Base-by-base conservation (phyloP, 2,329 filamentous ascomycete species). In the Penicillium brevicompactum region DNA sequence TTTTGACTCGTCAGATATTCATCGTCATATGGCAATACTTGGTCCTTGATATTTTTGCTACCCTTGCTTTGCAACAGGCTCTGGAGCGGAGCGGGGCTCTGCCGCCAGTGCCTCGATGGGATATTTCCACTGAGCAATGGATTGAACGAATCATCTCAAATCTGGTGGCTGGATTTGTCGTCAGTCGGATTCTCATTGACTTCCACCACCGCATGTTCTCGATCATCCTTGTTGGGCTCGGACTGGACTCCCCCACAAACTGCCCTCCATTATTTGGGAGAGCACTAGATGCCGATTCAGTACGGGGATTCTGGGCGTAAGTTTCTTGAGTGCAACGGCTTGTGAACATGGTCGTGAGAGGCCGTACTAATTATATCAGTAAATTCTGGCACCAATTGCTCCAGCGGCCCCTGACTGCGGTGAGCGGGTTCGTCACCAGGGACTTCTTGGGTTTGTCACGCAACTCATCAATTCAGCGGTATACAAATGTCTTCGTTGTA, bases 301-400 rank as follows among this genome's bases (percentile, higher is more conserved):
- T 67, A 24, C 55, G 64, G 7, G 53, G 57, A 4, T 64, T 60
- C 27, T 67, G 65, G 65, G 63, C 61, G 65, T 66, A 50, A 54
- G 62, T 51, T 41, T 3, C 10, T 7, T 27, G n/a, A 18, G 5
- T 27, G 24, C 16, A 18, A 18, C 1, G 10, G 38, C 5, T 18
- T 18, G 18, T 18, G 18, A 2, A 13, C 3, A 22, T 18, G 1
- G 13, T n/a, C 4, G 7, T 11, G 10, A 9, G 7, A 30, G 3
- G 13, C 13, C 24, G 8, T 48, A n/a, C 38, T 57, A 30, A 51
- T 46, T 34, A 22, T 3, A 40, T 18, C 1, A 67, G 65, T 3
- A 65, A 60, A 56, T 64, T 59, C 50, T 68, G 65, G 66, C 67
- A 69, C 31, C 67, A 69, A 27, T n/a, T 57, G 13, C 48, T 67